Base-by-base conservation (phyloP, 768 basidiomycete genomes). In the Suillus clintonianus region DNA sequence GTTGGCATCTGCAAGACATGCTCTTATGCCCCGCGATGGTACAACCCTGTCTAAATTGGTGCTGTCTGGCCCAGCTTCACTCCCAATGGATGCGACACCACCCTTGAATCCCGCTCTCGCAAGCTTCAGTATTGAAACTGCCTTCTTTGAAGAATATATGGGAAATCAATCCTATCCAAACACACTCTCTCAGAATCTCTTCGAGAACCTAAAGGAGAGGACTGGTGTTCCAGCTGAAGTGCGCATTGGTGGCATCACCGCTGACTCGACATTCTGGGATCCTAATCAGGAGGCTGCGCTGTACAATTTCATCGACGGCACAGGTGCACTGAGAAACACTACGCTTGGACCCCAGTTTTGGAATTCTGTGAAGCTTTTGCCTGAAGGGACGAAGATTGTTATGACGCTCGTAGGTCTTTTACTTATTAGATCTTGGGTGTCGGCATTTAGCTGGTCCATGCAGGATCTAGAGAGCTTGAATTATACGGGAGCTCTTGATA, bases 121-220 rank as follows among this genome's bases (percentile, higher is more conserved):
- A 30, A 83, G 83, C 62, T 85, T 85, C 72, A 85, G 83, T 65
- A 81, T 86, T 56, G 84, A 86, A 72, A 85, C 82, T 0, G 83
- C 83, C 1, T 85, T 82, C 65, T 83, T 85, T 62, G 82, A 82
- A 59, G 80, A 79, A 62, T 85, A 80, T 64, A 67, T 83, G 13
- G 85, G 84, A 9, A 85, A 85, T 64, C 67, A 65, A 9, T 74
- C 80, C 27, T 64, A 70, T 59, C 82, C 83, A 1, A 85, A 84
- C 65, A 65, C 68, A 5, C 69, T 85, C 11, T 82, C 83, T 4
- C 73, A 74, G 51, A 77, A 79, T 53, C 69, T 85, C 39, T 75
- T 86, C 27, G 74, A 81, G 56, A 83, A 85, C 65, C 69, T 86
- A 24, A 76, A 76, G 53, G 71, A 73, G 22, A 79, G 84, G 19